phyloP scores from a whole-genome alignment of 306 rosid species.

The Ziziphus jujuba region DNA sequence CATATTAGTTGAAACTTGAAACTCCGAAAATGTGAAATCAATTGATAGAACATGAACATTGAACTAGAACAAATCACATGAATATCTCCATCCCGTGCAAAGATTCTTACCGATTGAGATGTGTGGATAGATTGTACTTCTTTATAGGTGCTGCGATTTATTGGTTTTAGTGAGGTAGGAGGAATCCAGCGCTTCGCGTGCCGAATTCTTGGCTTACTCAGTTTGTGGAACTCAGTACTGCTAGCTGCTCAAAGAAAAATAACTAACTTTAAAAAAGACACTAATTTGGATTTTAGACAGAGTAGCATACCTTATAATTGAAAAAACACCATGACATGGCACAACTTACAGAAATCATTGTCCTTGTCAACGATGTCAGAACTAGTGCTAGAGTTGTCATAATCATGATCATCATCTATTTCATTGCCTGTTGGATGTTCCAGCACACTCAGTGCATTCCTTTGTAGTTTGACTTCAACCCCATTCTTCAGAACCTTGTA shows the following conservation, averaged over 20 bases:
- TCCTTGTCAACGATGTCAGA: conserved; percentile 62
- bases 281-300: no score
- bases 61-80: neutral
- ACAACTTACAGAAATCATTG: conserved; percentile 50
- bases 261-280: neutral
- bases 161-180: conserved; percentile 35
- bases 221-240: conserved; percentile 48
- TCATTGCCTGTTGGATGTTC: conserved; percentile 70
- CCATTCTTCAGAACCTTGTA: conserved; percentile 69
- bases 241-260: conserved; percentile 38
- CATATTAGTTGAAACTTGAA: neutral
- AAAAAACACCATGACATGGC: neutral
- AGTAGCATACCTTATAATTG: neutral
- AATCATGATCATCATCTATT: conserved; percentile 45
- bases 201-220: conserved; percentile 45
- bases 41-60: neutral
- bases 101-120: conserved; percentile 38
- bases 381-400: conserved; percentile 54
- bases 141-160: conserved; percentile 40
- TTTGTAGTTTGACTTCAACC: conserved; percentile 71
- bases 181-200: conserved; percentile 42
- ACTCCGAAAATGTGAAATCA: neutral
- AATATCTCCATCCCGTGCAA: neutral
- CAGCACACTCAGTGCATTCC: conserved; percentile 73
- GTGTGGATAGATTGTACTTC: conserved; percentile 54